Base-by-base conservation (phyloP, 2,329 filamentous ascomycete species). In the Colletotrichum kahawae region DNA sequence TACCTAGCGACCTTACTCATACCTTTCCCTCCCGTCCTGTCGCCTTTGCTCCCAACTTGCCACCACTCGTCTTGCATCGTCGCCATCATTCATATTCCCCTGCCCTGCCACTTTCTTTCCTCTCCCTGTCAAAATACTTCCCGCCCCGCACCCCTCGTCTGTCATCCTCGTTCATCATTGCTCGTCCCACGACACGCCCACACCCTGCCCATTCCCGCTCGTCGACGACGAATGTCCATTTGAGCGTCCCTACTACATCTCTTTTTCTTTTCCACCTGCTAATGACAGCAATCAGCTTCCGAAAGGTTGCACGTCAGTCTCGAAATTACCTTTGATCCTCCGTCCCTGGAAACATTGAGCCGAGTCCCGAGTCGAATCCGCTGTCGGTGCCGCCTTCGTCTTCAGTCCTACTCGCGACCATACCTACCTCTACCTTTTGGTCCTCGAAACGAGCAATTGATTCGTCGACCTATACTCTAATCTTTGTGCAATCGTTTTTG, bases 11-110 rank as follows among this genome's bases (percentile, higher is more conserved):
- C 68, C 74, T 66, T 21, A 63, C 67, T 70, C 67, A 65, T 62
- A 59, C 67, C 60, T 34, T 74, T 59, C 43, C 57, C 59, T 34
- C 43, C 71, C 56, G 33, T 57, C 60, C 54, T 57, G 33, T 66
- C 59, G 75, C 70, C 59, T 68, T 64, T 62, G 31, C 57, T 62
- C 57, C 57, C 31, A 36, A 64, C 69, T 75, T 75, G 73, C 73
- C 70, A 75, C 73, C 73, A 73, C 59, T 75, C 70, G 48, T 43
- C 65, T 67, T 74, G 74, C 70, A 76, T 76, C 74, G 70, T 76
- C 70, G 74, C 74, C 74, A 76, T 76, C 70, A 76, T 76, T 76
- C 74, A 74, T 76, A 76, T 66, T 76, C 65, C 74, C 64, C 59
- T 70, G 64, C 74, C 70, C 74, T 76, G 74, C 74, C 74, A 70